A percentile compares a stretch with the other conserved stretches of the same genome.
Conservation (phyloP, 768 basidiomycete species). For the Mycena floridula region DNA sequence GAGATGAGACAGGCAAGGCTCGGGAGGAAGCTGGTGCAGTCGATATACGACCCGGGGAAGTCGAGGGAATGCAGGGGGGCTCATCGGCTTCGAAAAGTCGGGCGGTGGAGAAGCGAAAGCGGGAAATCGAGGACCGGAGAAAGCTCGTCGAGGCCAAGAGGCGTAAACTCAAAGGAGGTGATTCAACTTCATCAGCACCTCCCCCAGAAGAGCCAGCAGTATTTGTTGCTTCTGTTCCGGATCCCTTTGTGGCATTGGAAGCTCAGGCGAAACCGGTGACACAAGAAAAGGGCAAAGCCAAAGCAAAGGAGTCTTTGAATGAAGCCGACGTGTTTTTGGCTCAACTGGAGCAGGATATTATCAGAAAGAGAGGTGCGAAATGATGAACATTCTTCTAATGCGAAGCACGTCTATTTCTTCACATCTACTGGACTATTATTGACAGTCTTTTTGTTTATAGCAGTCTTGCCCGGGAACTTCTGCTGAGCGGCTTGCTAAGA, state of each 20-base stretch:
- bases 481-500: no score
- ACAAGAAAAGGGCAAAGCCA: slow-evolving; percentile 17
- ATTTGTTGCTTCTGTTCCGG: slow-evolving; percentile 12
- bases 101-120: slow-evolving; percentile 28
- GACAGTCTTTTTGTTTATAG: no score
- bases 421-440: no score
- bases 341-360: slow-evolving; percentile 57
- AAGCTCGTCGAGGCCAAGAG: slow-evolving; percentile 62
- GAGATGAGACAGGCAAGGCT: slow-evolving; percentile 66
- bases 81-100: slow-evolving; percentile 33
- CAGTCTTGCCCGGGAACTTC: no score
- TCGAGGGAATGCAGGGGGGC: slow-evolving; percentile 62
- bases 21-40: slow-evolving; percentile 56
- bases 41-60: slow-evolving; percentile 61
- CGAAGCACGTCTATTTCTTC: no score
- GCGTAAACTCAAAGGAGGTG: slow-evolving; percentile 36
- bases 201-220: slow-evolving; percentile 3
- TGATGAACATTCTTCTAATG: no score
- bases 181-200: slow-evolving; percentile 5
- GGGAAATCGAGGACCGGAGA: slow-evolving; percentile 15
- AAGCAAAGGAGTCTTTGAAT: slow-evolving; percentile 9
- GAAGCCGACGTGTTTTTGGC: slow-evolving; percentile 65
- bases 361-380: slow-evolving; percentile 27
- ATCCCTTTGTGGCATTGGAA: slow-evolving; percentile 52
- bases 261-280: slow-evolving; percentile 16